Percentiles rank a stretch among this genome's conserved stretches.
Evolutionary conservation across 73 alveolate species (phyloP).

Genomic region (Blepharisma stoltei): DNA sequence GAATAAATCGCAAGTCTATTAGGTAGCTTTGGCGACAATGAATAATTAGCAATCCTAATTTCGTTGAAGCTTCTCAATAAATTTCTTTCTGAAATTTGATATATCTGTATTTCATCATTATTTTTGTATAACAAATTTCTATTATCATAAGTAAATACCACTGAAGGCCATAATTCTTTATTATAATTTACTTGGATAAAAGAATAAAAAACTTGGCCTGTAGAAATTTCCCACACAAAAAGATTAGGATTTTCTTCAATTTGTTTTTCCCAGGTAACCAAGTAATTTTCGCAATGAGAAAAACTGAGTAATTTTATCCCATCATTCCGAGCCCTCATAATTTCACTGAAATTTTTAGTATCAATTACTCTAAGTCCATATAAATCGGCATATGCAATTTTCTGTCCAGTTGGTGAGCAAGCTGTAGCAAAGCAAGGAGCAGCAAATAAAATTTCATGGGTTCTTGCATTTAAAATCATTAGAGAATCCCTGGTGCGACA

Average conservation of each 20-base stretch:
- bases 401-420: background rate
- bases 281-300: slow-evolving; percentile 5
- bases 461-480: background rate
- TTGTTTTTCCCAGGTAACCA: slow-evolving; percentile 29
- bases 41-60: background rate
- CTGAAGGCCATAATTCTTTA: slow-evolving; percentile 19
- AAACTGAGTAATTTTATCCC: background rate
- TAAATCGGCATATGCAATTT: slow-evolving; percentile 2
- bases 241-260: slow-evolving; percentile 19
- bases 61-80: background rate
- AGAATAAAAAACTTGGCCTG: background rate
- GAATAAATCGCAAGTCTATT: background rate
- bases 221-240: slow-evolving; percentile 1
- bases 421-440: background rate
- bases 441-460: background rate
- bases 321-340: background rate
- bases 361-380: background rate
- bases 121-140: background rate
- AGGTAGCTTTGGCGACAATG: background rate
- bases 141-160: background rate
- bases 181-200: background rate
- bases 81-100: background rate
- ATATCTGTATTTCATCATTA: background rate
- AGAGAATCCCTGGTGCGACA: slow-evolving; percentile 12
- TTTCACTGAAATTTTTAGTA: background rate